These are phyloP conservation scores for Celoporthe dispersa DNA, from an alignment of 2,329 filamentous ascomycete species.

Conservation along the genomic window DNA sequence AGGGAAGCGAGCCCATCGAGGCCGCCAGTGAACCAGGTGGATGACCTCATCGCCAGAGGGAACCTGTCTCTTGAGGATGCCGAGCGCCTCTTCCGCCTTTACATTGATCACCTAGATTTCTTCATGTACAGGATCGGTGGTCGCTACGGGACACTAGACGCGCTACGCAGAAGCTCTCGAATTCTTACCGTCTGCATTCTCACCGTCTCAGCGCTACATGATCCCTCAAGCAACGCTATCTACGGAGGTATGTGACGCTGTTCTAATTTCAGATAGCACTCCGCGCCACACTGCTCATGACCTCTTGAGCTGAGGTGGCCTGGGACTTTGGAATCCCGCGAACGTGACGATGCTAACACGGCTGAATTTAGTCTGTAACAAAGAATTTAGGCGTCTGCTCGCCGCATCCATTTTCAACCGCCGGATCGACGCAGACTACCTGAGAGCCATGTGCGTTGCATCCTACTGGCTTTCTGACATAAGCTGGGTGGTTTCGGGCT, in stretches of 20 bases:
- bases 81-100: background rate
- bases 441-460: constrained; percentile 24
- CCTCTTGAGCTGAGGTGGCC: background rate
- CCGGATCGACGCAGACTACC: constrained; percentile 18
- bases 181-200: background rate
- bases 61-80: background rate
- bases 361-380: background rate
- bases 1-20: background rate
- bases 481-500: constrained; percentile 24
- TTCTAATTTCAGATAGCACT: background rate
- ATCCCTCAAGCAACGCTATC: background rate
- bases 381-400: background rate
- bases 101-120: background rate
- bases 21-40: background rate
- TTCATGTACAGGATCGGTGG: background rate
- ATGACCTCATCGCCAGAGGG: background rate
- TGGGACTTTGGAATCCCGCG: background rate
- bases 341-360: background rate
- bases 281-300: no score
- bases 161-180: background rate
- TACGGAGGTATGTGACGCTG: background rate
- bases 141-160: background rate
- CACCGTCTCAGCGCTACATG: background rate
- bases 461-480: constrained; percentile 26
- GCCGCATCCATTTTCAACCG: constrained; percentile 5